phyloP scores from a whole-genome alignment of 73 alveolate species.

The Effrenium voratum region DNA sequence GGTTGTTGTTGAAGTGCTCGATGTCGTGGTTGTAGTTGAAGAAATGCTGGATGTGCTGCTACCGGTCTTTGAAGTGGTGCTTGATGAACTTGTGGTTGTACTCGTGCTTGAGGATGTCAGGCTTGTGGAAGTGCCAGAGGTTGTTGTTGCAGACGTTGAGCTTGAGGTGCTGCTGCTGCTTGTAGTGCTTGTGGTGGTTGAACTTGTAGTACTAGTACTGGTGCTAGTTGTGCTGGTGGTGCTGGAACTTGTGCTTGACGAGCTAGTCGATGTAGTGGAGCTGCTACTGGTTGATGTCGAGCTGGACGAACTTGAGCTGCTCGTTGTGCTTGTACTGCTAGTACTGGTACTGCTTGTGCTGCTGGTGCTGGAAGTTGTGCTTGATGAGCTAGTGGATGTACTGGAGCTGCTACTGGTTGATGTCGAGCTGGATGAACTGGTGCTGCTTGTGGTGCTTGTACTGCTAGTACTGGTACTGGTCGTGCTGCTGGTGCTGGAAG shows the following conservation, averaged over 20 bases:
- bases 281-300: no score
- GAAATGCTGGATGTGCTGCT: background rate
- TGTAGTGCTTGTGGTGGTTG: no score
- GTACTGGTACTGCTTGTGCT: background rate
- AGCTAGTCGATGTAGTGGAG: no score
- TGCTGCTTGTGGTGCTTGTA: background rate
- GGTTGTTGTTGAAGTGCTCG: background rate
- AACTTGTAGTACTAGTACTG: no score
- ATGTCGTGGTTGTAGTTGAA: background rate
- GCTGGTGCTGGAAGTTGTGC: background rate
- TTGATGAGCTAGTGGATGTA: background rate
- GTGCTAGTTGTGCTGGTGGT: no score
- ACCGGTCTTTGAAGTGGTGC: background rate
- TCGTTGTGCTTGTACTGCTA: no score
- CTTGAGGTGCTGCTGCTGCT: no score
- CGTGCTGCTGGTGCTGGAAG: slow-evolving; percentile 3
- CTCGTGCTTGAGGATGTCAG: background rate
- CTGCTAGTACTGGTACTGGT: background rate
- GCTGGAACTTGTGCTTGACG: no score
- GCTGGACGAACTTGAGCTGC: no score
- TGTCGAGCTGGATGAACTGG: background rate
- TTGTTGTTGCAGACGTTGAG: no score
- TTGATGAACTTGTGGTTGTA: background rate
- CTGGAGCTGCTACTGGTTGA: background rate
- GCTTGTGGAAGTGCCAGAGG: no score